Evolutionary conservation across 306 rosid genomes (phyloP).

Genomic region (Trifolium pratense): DNA sequence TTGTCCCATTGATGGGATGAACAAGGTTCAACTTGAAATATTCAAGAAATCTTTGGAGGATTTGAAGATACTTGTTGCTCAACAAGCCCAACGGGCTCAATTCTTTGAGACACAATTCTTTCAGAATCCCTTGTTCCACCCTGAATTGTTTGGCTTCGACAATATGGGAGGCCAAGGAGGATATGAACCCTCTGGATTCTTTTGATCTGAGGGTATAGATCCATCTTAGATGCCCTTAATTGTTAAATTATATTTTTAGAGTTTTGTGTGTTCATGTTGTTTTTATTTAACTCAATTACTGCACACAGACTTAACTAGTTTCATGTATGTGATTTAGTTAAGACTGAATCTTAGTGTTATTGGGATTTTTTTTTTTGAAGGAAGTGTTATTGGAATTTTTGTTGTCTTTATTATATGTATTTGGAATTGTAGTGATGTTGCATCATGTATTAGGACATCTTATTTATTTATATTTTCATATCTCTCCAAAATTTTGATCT

Average conservation of each 20-base stretch:
- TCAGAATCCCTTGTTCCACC: not conserved
- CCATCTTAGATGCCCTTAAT: constrained; percentile 26
- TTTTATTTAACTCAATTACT: not conserved
- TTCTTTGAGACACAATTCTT: not conserved
- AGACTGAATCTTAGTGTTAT: not conserved
- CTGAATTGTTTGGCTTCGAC: not conserved
- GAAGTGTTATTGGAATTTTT: not conserved
- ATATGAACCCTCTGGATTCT: not conserved
- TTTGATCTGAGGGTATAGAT: not conserved
- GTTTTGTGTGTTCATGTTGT: not conserved
- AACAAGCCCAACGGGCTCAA: not conserved
- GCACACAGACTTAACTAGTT: not conserved
- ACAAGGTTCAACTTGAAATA: no score
- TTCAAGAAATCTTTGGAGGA: no score
- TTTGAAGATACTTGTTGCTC: no score
- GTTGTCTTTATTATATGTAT: no score
- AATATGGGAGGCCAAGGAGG: not conserved
- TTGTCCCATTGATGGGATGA: no score
- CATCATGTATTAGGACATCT: not conserved
- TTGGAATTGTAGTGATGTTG: no score
- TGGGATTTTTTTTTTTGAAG: no score
- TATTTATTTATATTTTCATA: constrained; percentile 6
- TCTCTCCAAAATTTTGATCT: not conserved
- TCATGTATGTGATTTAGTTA: not conserved
- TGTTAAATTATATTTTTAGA: not conserved